phyloP scores from a whole-genome alignment of 192 early-diverging fungal species.

The Linderina pennispora region DNA sequence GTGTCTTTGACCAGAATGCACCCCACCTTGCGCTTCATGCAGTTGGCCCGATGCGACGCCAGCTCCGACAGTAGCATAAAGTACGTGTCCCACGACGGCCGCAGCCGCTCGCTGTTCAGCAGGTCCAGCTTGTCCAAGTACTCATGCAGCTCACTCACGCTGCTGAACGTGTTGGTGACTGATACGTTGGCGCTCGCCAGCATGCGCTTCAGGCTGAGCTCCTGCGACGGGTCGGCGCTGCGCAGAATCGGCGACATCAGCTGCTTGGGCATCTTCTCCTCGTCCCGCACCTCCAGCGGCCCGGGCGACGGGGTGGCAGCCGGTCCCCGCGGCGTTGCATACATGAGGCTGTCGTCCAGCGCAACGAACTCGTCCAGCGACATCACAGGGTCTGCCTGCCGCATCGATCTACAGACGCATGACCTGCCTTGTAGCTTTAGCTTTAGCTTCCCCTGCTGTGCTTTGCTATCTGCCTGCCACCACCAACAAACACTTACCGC shows the following conservation, averaged over 20 bases:
- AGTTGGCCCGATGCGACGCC: constrained; percentile 86
- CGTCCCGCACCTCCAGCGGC: constrained; percentile 13
- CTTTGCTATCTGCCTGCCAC: too few relatives aligned
- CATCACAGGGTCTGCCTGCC: too few relatives aligned
- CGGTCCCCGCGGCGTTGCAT: constrained; percentile 17
- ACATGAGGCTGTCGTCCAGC: constrained; percentile 50
- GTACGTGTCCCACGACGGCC: constrained; percentile 96
- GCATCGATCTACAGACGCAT: too few relatives aligned
- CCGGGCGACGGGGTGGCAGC: not conserved
- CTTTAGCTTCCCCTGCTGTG: too few relatives aligned
- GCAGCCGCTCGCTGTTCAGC: constrained; percentile 63
- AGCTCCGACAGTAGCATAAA: constrained; percentile 94
- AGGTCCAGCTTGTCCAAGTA: constrained; percentile 54
- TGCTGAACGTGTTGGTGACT: constrained; percentile 54
- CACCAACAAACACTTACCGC: too few relatives aligned
- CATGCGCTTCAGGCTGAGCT: constrained; percentile 24
- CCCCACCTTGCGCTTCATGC: constrained; percentile 98
- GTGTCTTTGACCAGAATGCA: constrained; percentile 85
- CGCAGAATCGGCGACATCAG: constrained; percentile 23
- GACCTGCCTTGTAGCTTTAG: too few relatives aligned
- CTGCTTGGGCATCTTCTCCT: not conserved
- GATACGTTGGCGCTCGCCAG: constrained; percentile 52
- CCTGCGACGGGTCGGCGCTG: constrained; percentile 2
- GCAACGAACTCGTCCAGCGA: constrained; percentile 57
- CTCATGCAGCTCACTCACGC: constrained; percentile 27